These are phyloP conservation scores for Papilionanthe hybrid DNA, from an alignment of 116 monocot species.

Conservation along the genomic window DNA sequence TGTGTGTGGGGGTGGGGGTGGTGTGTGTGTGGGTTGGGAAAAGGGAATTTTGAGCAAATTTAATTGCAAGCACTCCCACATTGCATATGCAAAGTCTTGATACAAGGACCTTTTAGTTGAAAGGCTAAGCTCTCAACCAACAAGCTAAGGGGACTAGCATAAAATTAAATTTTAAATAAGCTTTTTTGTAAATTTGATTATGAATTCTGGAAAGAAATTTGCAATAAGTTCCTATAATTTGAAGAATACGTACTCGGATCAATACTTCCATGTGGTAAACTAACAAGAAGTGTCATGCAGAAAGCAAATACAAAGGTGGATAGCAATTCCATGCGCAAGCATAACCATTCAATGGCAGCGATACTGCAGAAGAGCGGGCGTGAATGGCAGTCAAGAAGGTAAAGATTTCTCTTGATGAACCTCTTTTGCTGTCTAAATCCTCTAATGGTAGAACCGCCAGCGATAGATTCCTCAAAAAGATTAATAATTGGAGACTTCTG, in stretches of 20 bases:
- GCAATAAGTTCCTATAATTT: neutral
- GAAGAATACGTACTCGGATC: conserved; percentile 75
- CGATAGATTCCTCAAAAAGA: conserved; percentile 97
- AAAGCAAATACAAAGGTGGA: conserved; percentile 96
- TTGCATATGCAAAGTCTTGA: too few relatives aligned
- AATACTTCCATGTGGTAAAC: conserved; percentile 89
- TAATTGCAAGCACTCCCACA: too few relatives aligned
- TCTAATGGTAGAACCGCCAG: conserved; percentile 94
- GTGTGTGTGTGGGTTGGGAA: too few relatives aligned
- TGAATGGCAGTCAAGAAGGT: conserved; percentile 90
- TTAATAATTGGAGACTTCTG: conserved; percentile 93
- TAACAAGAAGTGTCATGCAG: conserved; percentile 90
- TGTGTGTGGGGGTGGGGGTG: too few relatives aligned
- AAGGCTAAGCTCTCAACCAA: too few relatives aligned
- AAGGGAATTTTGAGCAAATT: too few relatives aligned
- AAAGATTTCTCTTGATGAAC: conserved; percentile 92
- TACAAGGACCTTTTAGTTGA: too few relatives aligned
- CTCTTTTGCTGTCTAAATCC: conserved; percentile 96
- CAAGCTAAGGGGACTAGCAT: too few relatives aligned
- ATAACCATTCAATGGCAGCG: conserved; percentile 99
- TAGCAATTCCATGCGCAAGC: conserved; percentile 94
- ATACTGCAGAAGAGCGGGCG: conserved; percentile 87
- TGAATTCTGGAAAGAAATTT: neutral
- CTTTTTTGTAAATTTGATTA: neutral
- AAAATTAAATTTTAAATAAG: neutral